phyloP scores from a whole-genome alignment of 2,329 filamentous ascomycete genomes.

The Xylaria arbuscula region DNA sequence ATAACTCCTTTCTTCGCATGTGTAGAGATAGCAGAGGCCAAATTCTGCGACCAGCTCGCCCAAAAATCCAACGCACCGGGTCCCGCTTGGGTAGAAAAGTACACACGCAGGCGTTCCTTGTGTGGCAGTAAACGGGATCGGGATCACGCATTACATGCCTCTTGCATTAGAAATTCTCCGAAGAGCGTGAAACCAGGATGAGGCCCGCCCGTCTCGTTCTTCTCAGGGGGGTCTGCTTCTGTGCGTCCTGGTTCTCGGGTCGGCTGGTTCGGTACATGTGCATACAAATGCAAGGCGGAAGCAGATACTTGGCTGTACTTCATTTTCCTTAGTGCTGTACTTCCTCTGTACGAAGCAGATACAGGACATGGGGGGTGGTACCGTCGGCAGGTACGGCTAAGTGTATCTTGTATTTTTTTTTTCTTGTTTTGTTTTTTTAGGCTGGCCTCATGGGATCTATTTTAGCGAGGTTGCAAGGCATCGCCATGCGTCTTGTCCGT shows the following conservation, averaged over 20 bases:
- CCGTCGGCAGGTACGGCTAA: neutral
- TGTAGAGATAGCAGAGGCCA: neutral
- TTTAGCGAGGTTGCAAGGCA: slow-evolving; percentile 44
- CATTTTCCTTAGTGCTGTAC: slow-evolving; percentile 30
- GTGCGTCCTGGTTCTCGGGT: slow-evolving; percentile 3
- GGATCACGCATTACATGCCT: slow-evolving; percentile 24
- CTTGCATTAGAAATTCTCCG: slow-evolving; percentile 38
- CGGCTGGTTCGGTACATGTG: slow-evolving; percentile 15
- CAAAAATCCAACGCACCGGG: slow-evolving; percentile 5
- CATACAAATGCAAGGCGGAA: slow-evolving; percentile 21
- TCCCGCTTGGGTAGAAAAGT: neutral
- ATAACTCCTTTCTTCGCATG: neutral
- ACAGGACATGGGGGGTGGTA: slow-evolving; percentile 35
- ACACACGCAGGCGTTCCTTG: neutral
- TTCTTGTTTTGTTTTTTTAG: slow-evolving; percentile 25
- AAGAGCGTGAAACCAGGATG: slow-evolving; percentile 19
- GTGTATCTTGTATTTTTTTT: neutral
- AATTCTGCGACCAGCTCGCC: neutral
- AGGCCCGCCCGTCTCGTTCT: slow-evolving; percentile 10
- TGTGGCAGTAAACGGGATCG: slow-evolving; percentile 24
- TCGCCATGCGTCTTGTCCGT: slow-evolving; percentile 25
- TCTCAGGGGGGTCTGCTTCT: neutral
- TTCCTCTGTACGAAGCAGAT: slow-evolving; percentile 30
- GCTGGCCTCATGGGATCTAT: slow-evolving; percentile 32
- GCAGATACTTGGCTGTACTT: slow-evolving; percentile 32